These are phyloP conservation scores for Ophiognomonia clavigignenti-juglandacearum DNA, from an alignment of 2,329 filamentous ascomycete species.

Conservation along the genomic window DNA sequence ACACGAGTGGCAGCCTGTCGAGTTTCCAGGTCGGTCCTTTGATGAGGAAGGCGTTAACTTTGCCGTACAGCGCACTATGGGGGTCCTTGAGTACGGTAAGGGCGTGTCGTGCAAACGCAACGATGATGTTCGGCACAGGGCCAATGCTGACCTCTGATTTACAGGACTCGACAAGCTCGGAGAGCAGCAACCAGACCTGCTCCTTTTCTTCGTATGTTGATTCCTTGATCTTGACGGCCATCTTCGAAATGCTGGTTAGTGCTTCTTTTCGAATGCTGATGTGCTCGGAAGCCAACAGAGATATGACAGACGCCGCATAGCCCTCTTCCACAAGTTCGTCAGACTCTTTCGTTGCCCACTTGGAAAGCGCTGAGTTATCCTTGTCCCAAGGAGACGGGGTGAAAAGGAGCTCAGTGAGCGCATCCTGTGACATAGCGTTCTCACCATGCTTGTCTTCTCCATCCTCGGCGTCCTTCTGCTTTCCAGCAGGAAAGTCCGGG, in stretches of 20 bases:
- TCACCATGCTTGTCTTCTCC: conserved; percentile 13
- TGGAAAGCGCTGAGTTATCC: conserved; percentile 49
- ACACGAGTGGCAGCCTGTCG: conserved; percentile 67
- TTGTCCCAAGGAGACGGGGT: conserved; percentile 39
- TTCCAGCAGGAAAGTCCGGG: conserved; percentile 13
- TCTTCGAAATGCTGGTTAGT: conserved; percentile 61
- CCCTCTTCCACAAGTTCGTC: conserved; percentile 78
- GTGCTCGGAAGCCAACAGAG: conserved; percentile 72
- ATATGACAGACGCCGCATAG: conserved; percentile 62
- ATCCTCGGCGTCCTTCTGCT: conserved; percentile 20
- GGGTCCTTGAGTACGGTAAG: conserved; percentile 70
- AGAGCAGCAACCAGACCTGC: conserved; percentile 73
- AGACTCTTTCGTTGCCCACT: conserved; percentile 71
- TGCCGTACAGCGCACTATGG: conserved; percentile 76
- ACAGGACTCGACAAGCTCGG: conserved; percentile 74
- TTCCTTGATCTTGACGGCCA: conserved; percentile 57
- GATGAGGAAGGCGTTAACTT: conserved; percentile 80
- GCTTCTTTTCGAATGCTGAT: conserved; percentile 76
- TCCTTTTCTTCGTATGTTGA: conserved; percentile 72
- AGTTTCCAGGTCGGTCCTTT: conserved; percentile 71
- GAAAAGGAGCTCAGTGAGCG: conserved; percentile 48
- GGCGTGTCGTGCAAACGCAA: conserved; percentile 69
- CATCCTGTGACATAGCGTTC: conserved; percentile 24
- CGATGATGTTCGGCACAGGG: conserved; percentile 67
- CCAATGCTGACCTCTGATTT: conserved; percentile 46